Evolutionary conservation across 805 yeast species (phyloP).

Genomic region (Yamadazyma akitaensis): DNA sequence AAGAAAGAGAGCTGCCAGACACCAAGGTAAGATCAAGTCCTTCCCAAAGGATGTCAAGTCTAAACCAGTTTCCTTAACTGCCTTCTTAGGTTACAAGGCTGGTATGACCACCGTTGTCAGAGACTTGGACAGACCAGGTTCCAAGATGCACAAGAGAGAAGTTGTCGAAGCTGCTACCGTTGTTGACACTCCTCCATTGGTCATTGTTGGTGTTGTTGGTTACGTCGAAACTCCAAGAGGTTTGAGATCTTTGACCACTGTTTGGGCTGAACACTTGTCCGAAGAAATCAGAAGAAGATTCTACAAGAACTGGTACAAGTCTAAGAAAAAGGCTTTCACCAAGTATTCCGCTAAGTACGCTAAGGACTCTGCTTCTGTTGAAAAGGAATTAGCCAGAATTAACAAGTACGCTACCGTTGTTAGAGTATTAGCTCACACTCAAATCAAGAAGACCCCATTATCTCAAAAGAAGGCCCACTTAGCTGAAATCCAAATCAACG

Average conservation of each 20-base stretch:
- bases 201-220: slow-evolving; percentile 99
- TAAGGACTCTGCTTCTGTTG: slow-evolving; percentile 80
- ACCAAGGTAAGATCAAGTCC: slow-evolving; percentile 98
- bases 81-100: slow-evolving; percentile 99
- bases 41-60: slow-evolving; percentile 64
- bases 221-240: slow-evolving; percentile 99
- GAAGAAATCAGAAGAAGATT: slow-evolving; percentile 99
- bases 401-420: slow-evolving; percentile 97
- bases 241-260: slow-evolving; percentile 98
- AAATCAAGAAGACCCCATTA: slow-evolving; percentile 98
- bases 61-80: slow-evolving; percentile 56
- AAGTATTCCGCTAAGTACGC: slow-evolving; percentile 99
- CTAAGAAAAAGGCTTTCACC: slow-evolving; percentile 99
- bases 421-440: slow-evolving; percentile 99
- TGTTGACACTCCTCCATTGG: slow-evolving; percentile 98
- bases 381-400: slow-evolving; percentile 97
- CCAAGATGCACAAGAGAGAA: slow-evolving; percentile 99
- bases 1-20: slow-evolving; percentile 98
- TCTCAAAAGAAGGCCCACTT: slow-evolving; percentile 99
- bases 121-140: slow-evolving; percentile 99
- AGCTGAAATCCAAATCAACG: slow-evolving; percentile 99
- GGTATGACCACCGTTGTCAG: slow-evolving; percentile 99
- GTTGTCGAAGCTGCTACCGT: slow-evolving; percentile 99
- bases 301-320: slow-evolving; percentile 99
- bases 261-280: slow-evolving; percentile 99